Conservation (phyloP, 768 basidiomycete species). For the Piloderma croceum region DNA sequence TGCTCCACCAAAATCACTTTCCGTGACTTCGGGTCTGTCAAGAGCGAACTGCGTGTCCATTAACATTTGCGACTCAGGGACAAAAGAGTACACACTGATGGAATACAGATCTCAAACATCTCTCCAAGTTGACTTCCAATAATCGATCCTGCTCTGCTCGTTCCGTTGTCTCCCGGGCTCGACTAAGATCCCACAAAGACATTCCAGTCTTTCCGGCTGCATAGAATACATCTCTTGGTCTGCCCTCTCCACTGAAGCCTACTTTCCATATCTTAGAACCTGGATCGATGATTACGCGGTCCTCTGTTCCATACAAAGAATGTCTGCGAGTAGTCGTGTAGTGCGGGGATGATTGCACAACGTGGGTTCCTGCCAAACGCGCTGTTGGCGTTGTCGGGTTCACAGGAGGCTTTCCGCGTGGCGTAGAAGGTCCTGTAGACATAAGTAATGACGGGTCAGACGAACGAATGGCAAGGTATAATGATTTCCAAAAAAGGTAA, state of each 20-base stretch:
- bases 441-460: slow-evolving; percentile 36
- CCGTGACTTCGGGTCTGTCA: slow-evolving; percentile 92
- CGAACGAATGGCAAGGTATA: too few species aligned
- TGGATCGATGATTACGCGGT: slow-evolving; percentile 90
- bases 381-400: slow-evolving; percentile 53
- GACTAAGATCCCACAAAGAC: slow-evolving; percentile 56
- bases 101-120: slow-evolving; percentile 70
- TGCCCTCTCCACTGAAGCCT: slow-evolving; percentile 94
- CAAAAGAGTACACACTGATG: slow-evolving; percentile 57
- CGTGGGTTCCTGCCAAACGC: slow-evolving; percentile 40
- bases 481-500: too few species aligned
- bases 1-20: slow-evolving; percentile 93
- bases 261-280: slow-evolving; percentile 95
- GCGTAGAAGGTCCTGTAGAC: slow-evolving; percentile 19
- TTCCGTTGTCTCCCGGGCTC: slow-evolving; percentile 47
- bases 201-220: slow-evolving; percentile 38
- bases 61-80: slow-evolving; percentile 9
- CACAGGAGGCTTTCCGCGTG: slow-evolving; percentile 16
- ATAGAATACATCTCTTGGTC: slow-evolving; percentile 83
- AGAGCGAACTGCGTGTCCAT: slow-evolving; percentile 59
- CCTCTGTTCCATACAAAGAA: slow-evolving; percentile 94
- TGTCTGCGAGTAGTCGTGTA: slow-evolving; percentile 83
- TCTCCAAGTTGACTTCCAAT: slow-evolving; percentile 65
- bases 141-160: slow-evolving; percentile 70
- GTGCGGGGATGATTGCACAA: slow-evolving; percentile 73